phyloP scores from a whole-genome alignment of 1,139 yeast genomes.

The Yamadazyma triangularis region DNA sequence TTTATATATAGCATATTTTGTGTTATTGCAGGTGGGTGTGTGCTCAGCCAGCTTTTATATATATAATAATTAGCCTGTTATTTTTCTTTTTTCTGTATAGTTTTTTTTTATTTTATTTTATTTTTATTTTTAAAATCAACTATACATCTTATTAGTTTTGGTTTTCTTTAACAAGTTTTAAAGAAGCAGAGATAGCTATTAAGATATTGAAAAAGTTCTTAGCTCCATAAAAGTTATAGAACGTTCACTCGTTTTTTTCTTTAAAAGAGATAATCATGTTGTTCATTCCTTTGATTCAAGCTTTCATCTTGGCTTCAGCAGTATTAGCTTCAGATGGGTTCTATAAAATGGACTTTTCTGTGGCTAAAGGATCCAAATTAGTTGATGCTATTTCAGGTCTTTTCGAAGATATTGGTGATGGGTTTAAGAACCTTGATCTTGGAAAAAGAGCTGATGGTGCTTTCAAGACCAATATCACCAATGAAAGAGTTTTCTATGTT shows the following conservation, averaged over 20 bases:
- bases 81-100: no score
- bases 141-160: no score
- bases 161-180: neutral
- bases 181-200: neutral
- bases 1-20: no score
- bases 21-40: neutral
- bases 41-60: neutral
- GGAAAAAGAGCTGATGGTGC: constrained; percentile 8
- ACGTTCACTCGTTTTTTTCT: neutral
- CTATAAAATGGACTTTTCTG: constrained; percentile 1
- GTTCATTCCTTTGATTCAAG: constrained; percentile 13
- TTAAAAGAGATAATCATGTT: constrained; percentile 3
- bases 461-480: constrained; percentile 8
- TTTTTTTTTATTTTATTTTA: no score
- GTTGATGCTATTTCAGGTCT: constrained; percentile 15
- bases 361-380: constrained; percentile 21
- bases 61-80: neutral
- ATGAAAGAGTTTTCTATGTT: constrained; percentile 25
- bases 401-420: constrained; percentile 2
- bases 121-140: neutral
- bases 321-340: constrained; percentile 8
- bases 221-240: no score
- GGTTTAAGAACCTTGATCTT: constrained; percentile 2
- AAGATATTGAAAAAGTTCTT: no score
- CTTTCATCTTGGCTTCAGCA: constrained; percentile 9